Evolutionary conservation across 1,139 yeast genomes (phyloP), one percentile per base, ranked within the genome.

Genomic region (Saccharomycopsis hybrid): DNA sequence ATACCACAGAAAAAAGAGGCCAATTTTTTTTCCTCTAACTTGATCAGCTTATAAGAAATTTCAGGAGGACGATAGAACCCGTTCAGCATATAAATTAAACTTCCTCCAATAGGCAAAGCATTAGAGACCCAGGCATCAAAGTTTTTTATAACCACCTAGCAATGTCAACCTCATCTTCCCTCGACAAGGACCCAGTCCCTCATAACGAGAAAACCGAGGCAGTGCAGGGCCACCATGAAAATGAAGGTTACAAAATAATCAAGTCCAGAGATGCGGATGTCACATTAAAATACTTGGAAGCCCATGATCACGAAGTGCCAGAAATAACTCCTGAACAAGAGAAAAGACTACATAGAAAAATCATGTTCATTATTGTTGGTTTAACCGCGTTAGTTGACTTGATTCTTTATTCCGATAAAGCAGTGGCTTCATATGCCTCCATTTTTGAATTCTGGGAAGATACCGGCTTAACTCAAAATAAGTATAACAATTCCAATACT

Each of bases 361-460:
- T 69, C 5, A 55, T 61, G 36, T 49, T 60, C 32, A 61, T 63
- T 28, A 61, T 70, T 2, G 56, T 69, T 24, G 60, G 64, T 1
- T 53, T 67, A 32, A 62, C 65, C 7, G 61, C 67, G 29, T 44
- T 65, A 5, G 62, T 70, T 33, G 63, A 68, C 54, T 56, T 65
- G 47, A 54, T 68, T 8, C 58, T 69, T 56, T 73, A 70, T 51
- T 67, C 73, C 65, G 78, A 73, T 59, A 74, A 74, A 54, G 60
- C 70, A n/a, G 64, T 73, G 9, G 65, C 67, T 32, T 70, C 76
- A 1, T 73, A 70, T 56, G 74, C 77, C 4, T 62, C 73, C 0
- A 65, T 74, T 42, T 61, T 73, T 55, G 77, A 74, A 1, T 58
- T 74, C 39, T 74, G 72, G 61, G 60, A 69, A 31, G 72, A 74